Percentiles rank a stretch among this genome's conserved stretches.
Conservation (phyloP, 1,284 basidiomycete species). For the Cryptococcus deneoformans region DNA sequence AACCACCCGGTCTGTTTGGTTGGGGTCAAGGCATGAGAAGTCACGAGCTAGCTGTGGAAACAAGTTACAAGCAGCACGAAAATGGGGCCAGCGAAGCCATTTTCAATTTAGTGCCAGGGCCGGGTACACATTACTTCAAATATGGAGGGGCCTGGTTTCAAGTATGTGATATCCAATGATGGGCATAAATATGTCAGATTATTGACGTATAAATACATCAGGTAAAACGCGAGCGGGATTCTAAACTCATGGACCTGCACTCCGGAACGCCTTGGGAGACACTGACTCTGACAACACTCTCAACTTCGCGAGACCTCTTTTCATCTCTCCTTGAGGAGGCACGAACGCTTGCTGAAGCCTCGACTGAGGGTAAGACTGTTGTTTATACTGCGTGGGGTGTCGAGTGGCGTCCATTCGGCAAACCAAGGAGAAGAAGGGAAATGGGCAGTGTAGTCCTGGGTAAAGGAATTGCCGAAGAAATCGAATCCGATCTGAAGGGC, state of each 20-base stretch:
- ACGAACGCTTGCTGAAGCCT: conserved; percentile 76
- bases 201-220: conserved; percentile 39
- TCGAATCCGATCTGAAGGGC: conserved; percentile 73
- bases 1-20: conserved; percentile 9
- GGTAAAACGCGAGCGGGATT: conserved; percentile 92
- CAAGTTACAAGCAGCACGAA: conserved; percentile 77
- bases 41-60: conserved; percentile 95
- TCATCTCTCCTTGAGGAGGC: conserved; percentile 81
- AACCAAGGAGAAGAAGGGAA: conserved; percentile 82
- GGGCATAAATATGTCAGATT: not conserved
- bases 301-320: conserved; percentile 77
- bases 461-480: conserved; percentile 70
- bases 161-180: conserved; percentile 53
- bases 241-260: conserved; percentile 83
- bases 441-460: conserved; percentile 89
- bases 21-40: conserved; percentile 59
- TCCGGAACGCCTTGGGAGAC: conserved; percentile 98
- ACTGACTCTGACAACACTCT: conserved; percentile 88
- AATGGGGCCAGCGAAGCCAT: conserved; percentile 82
- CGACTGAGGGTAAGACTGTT: conserved; percentile 90
- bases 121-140: conserved; percentile 89
- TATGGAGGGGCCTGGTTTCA: conserved; percentile 87
- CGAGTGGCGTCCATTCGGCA: conserved; percentile 95
- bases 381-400: conserved; percentile 96
- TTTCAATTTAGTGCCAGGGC: conserved; percentile 93